Conservation (phyloP, 192 early-diverging fungal genomes). For the Coemansia javaensis region DNA sequence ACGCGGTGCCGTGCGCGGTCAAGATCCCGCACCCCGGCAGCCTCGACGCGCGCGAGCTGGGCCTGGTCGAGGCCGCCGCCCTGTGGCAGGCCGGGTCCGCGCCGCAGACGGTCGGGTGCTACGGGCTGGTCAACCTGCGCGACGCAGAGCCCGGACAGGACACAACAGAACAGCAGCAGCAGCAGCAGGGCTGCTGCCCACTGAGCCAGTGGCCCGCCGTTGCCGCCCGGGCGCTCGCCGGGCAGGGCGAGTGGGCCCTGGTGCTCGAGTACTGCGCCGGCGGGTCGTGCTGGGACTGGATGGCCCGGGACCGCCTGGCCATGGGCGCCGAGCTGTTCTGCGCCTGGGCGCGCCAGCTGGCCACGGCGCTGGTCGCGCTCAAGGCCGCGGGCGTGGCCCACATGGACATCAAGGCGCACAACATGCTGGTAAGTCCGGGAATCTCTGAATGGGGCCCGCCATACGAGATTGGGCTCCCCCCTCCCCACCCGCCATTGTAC, state of each 20-base stretch:
- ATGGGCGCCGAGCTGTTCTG: constrained; percentile 52
- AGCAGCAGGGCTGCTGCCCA: constrained; percentile 3
- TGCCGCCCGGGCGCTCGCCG: constrained; percentile 17
- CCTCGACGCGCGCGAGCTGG: constrained; percentile 47
- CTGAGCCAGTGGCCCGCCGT: constrained; percentile 29
- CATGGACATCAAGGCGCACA: constrained; percentile 61
- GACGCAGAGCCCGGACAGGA: constrained; percentile 5
- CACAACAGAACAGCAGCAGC: not conserved
- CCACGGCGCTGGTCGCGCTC: constrained; percentile 51
- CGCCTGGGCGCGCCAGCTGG: constrained; percentile 55
- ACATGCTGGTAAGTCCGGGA: constrained; percentile 49
- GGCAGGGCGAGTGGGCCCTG: constrained; percentile 43
- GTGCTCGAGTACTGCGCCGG: constrained; percentile 56
- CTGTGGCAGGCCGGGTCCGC: constrained; percentile 32
- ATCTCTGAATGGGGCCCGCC: too few relatives aligned
- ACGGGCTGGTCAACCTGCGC: constrained; percentile 32
- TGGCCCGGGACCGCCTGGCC: constrained; percentile 31
- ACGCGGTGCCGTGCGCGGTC: constrained; percentile 16
- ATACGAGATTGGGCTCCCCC: not conserved
- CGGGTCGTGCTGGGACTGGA: constrained; percentile 58
- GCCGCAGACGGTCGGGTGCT: constrained; percentile 31
- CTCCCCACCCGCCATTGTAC: too few relatives aligned
- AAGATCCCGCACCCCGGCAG: constrained; percentile 42
- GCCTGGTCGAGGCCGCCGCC: constrained; percentile 41
- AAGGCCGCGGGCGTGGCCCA: constrained; percentile 52